Conservation (phyloP, 1,284 basidiomycete genomes). For the Leccinum solheimii region DNA sequence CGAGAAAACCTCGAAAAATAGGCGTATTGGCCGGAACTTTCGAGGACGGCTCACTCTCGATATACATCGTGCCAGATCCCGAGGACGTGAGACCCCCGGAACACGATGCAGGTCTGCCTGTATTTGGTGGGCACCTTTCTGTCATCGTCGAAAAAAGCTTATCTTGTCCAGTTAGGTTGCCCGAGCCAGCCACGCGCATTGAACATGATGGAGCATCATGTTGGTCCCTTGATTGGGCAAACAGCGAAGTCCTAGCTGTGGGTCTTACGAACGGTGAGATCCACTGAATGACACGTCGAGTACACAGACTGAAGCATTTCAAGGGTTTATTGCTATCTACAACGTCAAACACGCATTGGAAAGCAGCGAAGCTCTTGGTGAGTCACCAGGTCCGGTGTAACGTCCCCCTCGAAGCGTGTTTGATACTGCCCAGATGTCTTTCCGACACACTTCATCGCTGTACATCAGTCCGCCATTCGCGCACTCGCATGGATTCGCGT, state of each 20-base stretch:
- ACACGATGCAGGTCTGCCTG: conserved; percentile 34
- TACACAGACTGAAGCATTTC: not conserved
- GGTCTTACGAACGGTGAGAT: conserved; percentile 78
- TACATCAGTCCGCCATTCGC: conserved; percentile 80
- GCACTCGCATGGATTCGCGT: conserved; percentile 70
- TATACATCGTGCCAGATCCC: conserved; percentile 80
- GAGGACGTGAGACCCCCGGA: conserved; percentile 41
- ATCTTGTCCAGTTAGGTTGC: conserved; percentile 50
- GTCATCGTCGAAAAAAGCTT: not conserved
- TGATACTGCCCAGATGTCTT: conserved; percentile 40
- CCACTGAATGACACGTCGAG: not conserved
- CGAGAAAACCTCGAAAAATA: conserved; percentile 55
- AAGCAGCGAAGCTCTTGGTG: conserved; percentile 29
- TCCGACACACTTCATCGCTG: conserved; percentile 69
- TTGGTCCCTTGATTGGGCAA: conserved; percentile 84
- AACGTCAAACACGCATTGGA: conserved; percentile 59
- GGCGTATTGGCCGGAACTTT: conserved; percentile 83
- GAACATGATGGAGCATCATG: conserved; percentile 71
- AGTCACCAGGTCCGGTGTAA: not conserved
- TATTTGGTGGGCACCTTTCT: conserved; percentile 39
- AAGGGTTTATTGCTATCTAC: conserved; percentile 77
- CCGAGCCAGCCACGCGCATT: conserved; percentile 66
- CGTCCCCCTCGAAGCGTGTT: not conserved
- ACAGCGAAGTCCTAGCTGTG: conserved; percentile 74
- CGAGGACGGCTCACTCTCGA: conserved; percentile 75